Base-by-base conservation (phyloP, 495 filamentous ascomycete species). In the Thozetella sp. region DNA sequence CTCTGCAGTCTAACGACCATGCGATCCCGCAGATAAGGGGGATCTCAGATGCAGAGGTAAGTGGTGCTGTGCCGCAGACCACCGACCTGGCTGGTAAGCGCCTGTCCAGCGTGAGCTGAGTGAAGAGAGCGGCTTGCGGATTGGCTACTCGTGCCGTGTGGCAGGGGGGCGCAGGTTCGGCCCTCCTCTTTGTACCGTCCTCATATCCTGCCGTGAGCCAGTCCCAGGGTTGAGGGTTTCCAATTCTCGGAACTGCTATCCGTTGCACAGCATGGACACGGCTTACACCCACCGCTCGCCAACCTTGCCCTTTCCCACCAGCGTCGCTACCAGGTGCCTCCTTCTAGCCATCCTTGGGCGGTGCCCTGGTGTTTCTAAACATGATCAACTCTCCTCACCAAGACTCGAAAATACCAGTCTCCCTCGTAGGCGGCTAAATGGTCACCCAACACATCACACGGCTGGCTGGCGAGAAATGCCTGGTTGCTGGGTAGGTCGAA, bases 351-450 rank as follows among this genome's bases (percentile, higher is more conserved):
- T n/a, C n/a, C n/a, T n/a, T n/a, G n/a, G n/a, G n/a, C n/a, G 10
- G 10, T 11, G 43, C 43, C 43, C 20, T 48, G 11, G 43, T 37
- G 43, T 48, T 48, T 48, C 9, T 11, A 48, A 48, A 48, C 43
- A 48, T 48, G 43, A 48, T 48, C 43, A 48, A 48, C 43, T 48
- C n/a, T 10, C n/a, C n/a, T 20, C 43, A 48, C 43, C 43, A 48
- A n/a, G 43, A 48, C 43, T 20, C 20, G 9, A 15, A 9, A 20
- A 9, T 13, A 48, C 43, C 43, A 15, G 9, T 48, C 43, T 37
- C 30, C 30, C 30, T 15, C 10, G 20, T 48, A n/a, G n/a, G 11
- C 43, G 43, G 43, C 43, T 48, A 48, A 48, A 48, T 48, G 20
- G 4, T n/a, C 20, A 20, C 43, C 30, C n/a, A 48, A n/a, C 43